Evolutionary conservation across 257 asterid genomes (phyloP).

Genomic region (Hygrophila difformis): DNA sequence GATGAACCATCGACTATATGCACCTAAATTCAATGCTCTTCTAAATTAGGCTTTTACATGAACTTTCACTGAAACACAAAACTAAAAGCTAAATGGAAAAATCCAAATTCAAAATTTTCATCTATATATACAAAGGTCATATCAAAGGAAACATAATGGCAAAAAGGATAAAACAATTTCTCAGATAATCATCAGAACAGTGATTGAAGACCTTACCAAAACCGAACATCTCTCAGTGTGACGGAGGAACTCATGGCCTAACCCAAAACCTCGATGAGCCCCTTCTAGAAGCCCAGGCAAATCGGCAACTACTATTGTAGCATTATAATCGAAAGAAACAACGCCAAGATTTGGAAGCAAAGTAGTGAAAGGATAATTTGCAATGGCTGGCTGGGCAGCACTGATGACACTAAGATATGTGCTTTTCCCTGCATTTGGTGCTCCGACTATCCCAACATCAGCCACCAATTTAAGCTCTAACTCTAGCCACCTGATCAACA

Average conservation of each 20-base stretch:
- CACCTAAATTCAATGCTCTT: constrained; percentile 59
- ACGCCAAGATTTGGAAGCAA: constrained; percentile 98
- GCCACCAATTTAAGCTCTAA: constrained; percentile 95
- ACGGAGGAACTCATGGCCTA: constrained; percentile 94
- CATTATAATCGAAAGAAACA: constrained; percentile 79
- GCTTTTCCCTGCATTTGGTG: constrained; percentile 98
- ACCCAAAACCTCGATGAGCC: constrained; percentile 92
- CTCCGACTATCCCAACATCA: constrained; percentile 95
- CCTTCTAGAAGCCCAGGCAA: constrained; percentile 96
- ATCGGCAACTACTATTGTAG: constrained; percentile 89
- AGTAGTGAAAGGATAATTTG: constrained; percentile 94
- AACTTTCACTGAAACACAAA: no score
- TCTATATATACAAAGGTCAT: no score
- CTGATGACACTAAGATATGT: constrained; percentile 84
- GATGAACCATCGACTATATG: constrained; percentile 94
- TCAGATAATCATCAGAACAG: constrained; percentile 7
- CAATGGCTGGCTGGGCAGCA: constrained; percentile 89
- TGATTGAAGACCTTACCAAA: constrained; percentile 44
- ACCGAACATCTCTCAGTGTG: constrained; percentile 93
- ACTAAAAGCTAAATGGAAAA: no score
- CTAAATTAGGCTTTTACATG: constrained; percentile 16
- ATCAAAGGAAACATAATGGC: no score
- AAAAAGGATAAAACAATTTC: not conserved
- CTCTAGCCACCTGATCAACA: constrained; percentile 78
- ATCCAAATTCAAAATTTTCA: no score